Evolutionary conservation across 495 filamentous ascomycete species (phyloP), one percentile per base, ranked within the genome.

Genomic region (Geopyxis carbonaria): DNA sequence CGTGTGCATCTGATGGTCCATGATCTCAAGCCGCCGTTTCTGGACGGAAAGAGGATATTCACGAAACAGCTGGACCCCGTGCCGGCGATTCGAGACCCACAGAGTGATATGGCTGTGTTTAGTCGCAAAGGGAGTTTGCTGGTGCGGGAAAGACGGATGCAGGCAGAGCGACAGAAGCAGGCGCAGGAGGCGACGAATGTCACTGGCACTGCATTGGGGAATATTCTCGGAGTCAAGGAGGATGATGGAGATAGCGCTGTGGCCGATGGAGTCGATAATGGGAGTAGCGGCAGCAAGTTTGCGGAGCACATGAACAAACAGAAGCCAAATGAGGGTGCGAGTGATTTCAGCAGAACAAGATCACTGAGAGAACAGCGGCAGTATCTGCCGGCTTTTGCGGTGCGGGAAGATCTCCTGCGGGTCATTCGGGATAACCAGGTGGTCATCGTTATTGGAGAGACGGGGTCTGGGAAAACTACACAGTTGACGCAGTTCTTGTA

Each of bases 71-170:
- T 95, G 32, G 91, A 95, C 34, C 91, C 91, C 0, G 79, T 99
- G 3, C 83, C 86, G 3, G 91, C 91, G 6, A 78, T 99, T 9
- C 69, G 78, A 10, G 91, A 99, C 56, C 77, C 83, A 10, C 89
- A 95, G 58, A 95, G 91, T 57, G 91, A 99, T 51, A 93, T 99
- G 91, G 91, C 91, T 6, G 82, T 99, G 10, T 99, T 95, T 48
- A 87, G 81, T 63, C 73, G 87, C 15, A 95, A 93, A 60, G 91
- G 91, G 1, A 95, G 89, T 54, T 79, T 71, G 48, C 81, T 94
- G 5, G 91, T 99, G 7, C 78, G 77, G 51, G 89, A 99, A 44
- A 75, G 76, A 48, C 64, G 91, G 42, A 81, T 87, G 59, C 87
- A 93, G 57, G 77, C 83, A 38, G 91, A 99, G 55, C 73, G 91